Evolutionary conservation across 768 basidiomycete genomes (phyloP), one percentile per base, ranked within the genome.

Genomic region (Suillus discolor): DNA sequence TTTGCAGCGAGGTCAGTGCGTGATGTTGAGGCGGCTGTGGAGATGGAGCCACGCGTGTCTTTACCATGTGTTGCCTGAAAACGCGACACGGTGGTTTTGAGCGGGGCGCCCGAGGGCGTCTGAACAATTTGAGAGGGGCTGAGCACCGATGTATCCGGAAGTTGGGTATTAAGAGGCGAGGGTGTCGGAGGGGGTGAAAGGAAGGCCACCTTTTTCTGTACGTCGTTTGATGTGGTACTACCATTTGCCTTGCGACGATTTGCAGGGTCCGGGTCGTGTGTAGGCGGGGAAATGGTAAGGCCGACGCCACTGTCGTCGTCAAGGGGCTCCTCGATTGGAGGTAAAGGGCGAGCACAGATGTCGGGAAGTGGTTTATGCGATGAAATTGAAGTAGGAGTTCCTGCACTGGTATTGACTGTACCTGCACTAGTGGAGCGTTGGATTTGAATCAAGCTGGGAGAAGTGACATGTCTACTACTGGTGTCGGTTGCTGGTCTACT

Each of bases 161-260:
- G 78, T 61, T 82, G 75, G 67, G 74, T 66, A 62, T 74, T 73
- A 66, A 84, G 80, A 66, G 79, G 83, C 45, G 81, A 77, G 60
- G 89, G 88, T 0, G 91, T 90, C 36, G 90, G 90, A 16, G 90
- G 87, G 59, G 92, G 92, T 36, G 92, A 92, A 71, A 91, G 84
- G 79, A 95, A 95, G 34, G 92, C 93, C 54, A 95, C 93, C 79
- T 93, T 93, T 83, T 95, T 95, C 72, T 85, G 86, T 39, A 85
- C 81, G 69, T 90, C 89, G 67, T 75, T 75, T 57, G 42, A 66
- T 45, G 55, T 70, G 66, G 72, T 71, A 65, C 75, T 78, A 53
- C 76, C 74, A 65, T 81, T 82, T 64, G 75, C 74, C 36, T 75
- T 76, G 72, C 78, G 83, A 69, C 81, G 81, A 70, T 73, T 74